These are phyloP conservation scores for Stachybotrys elegans DNA, from an alignment of 2,329 filamentous ascomycete species.

Conservation along the genomic window DNA sequence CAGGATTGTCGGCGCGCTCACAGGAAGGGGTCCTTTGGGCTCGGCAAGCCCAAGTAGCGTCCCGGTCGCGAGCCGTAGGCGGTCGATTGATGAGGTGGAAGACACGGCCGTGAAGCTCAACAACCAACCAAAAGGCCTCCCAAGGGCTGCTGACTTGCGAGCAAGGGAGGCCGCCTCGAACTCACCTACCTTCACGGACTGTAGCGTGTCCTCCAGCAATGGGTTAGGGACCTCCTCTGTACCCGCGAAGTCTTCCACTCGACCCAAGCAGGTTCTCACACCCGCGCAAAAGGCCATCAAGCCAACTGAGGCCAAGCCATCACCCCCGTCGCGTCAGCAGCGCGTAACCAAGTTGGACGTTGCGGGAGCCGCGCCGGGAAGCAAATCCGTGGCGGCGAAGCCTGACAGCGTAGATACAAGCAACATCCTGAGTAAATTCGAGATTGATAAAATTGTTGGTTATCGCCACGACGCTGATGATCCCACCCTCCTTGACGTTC, in stretches of 20 bases:
- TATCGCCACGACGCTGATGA: conserved; percentile 1
- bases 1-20: not conserved
- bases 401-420: conserved; percentile 1
- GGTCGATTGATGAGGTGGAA: not conserved
- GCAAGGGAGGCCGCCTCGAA: not conserved
- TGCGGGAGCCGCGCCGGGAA: not conserved
- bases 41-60: not conserved
- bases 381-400: conserved; percentile 1
- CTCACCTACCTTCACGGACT: not conserved
- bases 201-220: not conserved
- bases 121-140: not conserved
- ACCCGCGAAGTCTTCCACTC: not conserved
- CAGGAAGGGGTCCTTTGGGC: not conserved
- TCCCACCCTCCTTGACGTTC: not conserved
- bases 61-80: not conserved
- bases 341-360: not conserved
- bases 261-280: not conserved
- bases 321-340: not conserved
- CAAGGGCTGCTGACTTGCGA: not conserved
- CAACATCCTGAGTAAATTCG: not conserved
- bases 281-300: not conserved
- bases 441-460: not conserved
- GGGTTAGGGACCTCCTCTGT: not conserved
- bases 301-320: not conserved
- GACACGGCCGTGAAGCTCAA: not conserved